Conservation (phyloP, 768 basidiomycete species). For the Lactarius indigo region DNA sequence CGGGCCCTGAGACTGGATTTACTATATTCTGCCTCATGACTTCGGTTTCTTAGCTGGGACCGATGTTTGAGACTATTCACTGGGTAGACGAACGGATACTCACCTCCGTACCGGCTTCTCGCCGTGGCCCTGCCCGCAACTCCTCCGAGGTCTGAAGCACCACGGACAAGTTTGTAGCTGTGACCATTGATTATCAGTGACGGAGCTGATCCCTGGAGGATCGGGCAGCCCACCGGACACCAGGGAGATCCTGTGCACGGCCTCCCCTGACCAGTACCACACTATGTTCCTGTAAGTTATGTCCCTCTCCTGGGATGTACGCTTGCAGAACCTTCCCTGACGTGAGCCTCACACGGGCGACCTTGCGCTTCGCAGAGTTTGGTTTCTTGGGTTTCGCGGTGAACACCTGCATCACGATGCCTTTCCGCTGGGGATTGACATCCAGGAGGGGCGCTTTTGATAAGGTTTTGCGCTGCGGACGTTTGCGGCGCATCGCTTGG, state of each 20-base stretch:
- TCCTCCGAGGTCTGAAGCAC: constrained; percentile 85
- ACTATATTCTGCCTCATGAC: constrained; percentile 4
- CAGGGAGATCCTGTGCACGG: constrained; percentile 94
- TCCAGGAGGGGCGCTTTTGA: constrained; percentile 80
- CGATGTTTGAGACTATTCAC: background rate
- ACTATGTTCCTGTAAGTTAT: constrained; percentile 96
- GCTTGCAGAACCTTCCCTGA: constrained; percentile 88
- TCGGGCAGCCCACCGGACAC: constrained; percentile 69
- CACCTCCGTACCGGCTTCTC: constrained; percentile 92
- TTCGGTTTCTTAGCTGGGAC: constrained; percentile 20
- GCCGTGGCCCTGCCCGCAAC: constrained; percentile 79
- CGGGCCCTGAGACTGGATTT: constrained; percentile 7
- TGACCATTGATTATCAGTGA: background rate
- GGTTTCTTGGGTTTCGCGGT: constrained; percentile 94
- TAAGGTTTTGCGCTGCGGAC: constrained; percentile 41
- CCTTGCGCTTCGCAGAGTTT: constrained; percentile 97
- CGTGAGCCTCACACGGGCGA: constrained; percentile 87
- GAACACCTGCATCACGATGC: constrained; percentile 79
- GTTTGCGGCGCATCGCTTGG: constrained; percentile 80
- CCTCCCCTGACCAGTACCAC: constrained; percentile 95
- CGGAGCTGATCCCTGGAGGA: background rate
- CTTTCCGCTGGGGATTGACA: constrained; percentile 81
- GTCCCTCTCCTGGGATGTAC: constrained; percentile 96
- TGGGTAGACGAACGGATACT: constrained; percentile 23
- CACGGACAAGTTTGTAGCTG: constrained; percentile 95